Base-by-base conservation (phyloP, 2,329 filamentous ascomycete species). In the Didymella segeticola region DNA sequence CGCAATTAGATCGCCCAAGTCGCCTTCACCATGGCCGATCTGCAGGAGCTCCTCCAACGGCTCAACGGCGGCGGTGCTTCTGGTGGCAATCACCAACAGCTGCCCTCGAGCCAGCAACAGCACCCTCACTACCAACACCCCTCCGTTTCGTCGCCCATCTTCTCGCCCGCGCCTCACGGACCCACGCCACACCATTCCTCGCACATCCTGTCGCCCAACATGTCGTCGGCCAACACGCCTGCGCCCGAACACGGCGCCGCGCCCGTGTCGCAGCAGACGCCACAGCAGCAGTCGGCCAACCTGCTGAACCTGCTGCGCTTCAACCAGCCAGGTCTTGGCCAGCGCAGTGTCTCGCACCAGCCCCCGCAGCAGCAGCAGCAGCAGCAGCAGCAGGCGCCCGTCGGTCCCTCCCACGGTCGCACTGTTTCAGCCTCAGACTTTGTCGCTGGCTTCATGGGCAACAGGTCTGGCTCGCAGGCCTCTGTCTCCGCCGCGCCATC, bases 251-350 rank as follows among this genome's bases (percentile, higher is more conserved):
- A 69, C 53, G 71, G 62, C 56, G 79, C 77, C 54, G 51, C 45
- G 26, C 29, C 27, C 11, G 70, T 75, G 43, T 79, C 65, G 39
- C 79, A 81, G 56, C 67, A 67, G 58, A 70, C 67, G 25, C 66
- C 66, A 9, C 68, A 72, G 30, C 70, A 73, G 50, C 71, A 74
- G 58, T 82, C 83, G 14, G 79, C 80, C 58, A 85, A 83, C 64
- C 72, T 90, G 60, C 79, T 89, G 54, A 88, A 83, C 66, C 73
- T 89, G 56, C 79, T 90, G 58, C 86, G 86, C 72, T 88, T 87
- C 75, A 86, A 82, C 57, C 60, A 72, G 69, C 61, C 74, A 63
- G 57, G 70, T 75, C 64, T 71, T 23, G 69, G 67, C n/a, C 70
- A 74, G 31, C 66, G 66, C 47, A 68, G 66, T 42, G 64, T 69